These are phyloP conservation scores for Chlamydomonas sp. DNA, from an alignment of 139 green algal species.

Conservation along the genomic window DNA sequence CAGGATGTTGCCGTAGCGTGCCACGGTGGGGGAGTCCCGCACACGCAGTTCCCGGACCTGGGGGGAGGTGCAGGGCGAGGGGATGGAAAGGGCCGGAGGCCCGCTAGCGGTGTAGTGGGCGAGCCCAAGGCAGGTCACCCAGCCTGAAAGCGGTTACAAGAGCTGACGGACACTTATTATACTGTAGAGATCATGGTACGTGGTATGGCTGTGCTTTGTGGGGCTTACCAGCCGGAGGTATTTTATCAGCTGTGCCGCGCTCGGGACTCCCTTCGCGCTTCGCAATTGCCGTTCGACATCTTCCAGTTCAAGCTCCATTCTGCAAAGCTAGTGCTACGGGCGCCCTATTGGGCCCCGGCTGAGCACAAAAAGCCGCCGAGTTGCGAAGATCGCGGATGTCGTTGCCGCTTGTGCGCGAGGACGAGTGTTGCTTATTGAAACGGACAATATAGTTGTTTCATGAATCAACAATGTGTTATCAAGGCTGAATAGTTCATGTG, in stretches of 20 bases:
- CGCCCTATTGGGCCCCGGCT: too few relatives aligned
- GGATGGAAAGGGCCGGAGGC: background rate
- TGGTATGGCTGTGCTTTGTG: background rate
- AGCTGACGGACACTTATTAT: background rate
- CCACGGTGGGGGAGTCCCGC: conserved; percentile 65
- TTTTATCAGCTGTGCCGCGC: conserved; percentile 24
- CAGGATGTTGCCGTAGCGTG: conserved; percentile 65
- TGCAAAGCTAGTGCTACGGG: too few relatives aligned
- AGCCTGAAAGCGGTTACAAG: too few relatives aligned
- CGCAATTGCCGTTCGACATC: conserved; percentile 42
- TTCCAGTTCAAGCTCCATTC: conserved; percentile 40
- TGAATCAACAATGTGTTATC: too few relatives aligned
- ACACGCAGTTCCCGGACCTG: conserved; percentile 69
- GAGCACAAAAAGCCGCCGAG: too few relatives aligned
- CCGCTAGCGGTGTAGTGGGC: background rate
- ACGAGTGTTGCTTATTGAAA: background rate
- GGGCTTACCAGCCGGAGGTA: conserved; percentile 44
- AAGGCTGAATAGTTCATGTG: too few relatives aligned
- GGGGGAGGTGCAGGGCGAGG: background rate
- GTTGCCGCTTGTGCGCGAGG: background rate
- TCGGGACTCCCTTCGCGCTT: conserved; percentile 13
- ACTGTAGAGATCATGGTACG: background rate
- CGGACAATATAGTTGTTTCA: background rate
- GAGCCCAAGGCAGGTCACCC: background rate
- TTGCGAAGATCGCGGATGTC: too few relatives aligned